Evolutionary conservation across 805 yeast species (phyloP), one percentile per base, ranked within the genome.

Genomic region (Cyberlindnera maclurae): DNA sequence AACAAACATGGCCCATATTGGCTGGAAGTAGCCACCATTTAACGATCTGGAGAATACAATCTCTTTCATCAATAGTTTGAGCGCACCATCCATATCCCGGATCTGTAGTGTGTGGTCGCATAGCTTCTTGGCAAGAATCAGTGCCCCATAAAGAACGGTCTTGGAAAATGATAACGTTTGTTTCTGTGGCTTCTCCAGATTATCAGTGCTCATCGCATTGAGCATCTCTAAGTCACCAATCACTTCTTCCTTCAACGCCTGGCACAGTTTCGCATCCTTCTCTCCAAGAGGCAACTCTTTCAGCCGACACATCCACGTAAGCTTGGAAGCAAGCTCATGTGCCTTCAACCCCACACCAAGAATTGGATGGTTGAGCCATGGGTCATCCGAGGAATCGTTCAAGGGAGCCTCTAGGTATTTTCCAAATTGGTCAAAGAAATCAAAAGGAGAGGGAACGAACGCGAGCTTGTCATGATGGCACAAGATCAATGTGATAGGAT

Each of bases 341-440:
- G 52, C 44, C 26, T 36, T 40, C 4, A 45, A 22, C 10, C 46
- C 40, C 1, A 45, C 46, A 2, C 57, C 58, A 2, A 50, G 40
- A 26, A 52, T 41, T 9, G 58, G 58, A 33, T 54, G 55, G 29
- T 47, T 43, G 7, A 36, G 22, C 55, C 55, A 54, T 4, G 45
- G 43, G 33, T 49, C 50, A 12, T 37, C 32, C 18, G 38, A 24
- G 7, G 26, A n/a, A 10, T 17, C 30, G 13, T 38, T 31, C 17
- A 43, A 29, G 11, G 54, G 48, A 9, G 36, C 34, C 3, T 34
- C 34, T 4, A 52, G 34, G 17, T 45, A 36, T 1, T 35, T 37
- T 5, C 40, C 43, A 36, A 52, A 47, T 28, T 48, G 50, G n/a
- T 51, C 50, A 38, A 47, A 54, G 39, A 52, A 50, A 5, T 40